Base-by-base conservation (phyloP, 176 grass and related monocot species). In the Alloteropsis semialata region DNA sequence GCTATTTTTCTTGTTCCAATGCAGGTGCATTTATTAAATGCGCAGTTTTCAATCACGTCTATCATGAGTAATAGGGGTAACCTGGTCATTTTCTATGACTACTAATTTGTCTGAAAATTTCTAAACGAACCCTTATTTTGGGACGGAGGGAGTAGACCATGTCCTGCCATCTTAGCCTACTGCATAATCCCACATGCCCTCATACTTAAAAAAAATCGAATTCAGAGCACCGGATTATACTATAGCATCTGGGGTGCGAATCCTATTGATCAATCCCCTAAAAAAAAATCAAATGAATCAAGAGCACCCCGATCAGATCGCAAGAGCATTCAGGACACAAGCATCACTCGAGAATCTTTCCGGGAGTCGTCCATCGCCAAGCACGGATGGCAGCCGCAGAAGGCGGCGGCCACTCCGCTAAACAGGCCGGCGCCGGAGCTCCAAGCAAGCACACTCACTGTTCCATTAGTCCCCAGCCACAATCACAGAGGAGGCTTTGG, bases 381-480 rank as follows among this genome's bases (percentile, higher is more conserved):
- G 54, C 21, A 64, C 67, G 3, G 10, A 10, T 5, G 25, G n/a
- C 43, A 25, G 41, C 19, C 13, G 24, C 41, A 3, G n/a, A 58
- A 32, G 50, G 46, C 59, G 11, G 33, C 75, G 63, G 59, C 10
- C 38, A 69, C 33, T 13, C 22, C 30, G 28, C 67, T 34, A 19
- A 22, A 33, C 16, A n/a, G 18, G 72, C 13, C 54, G 66, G 75
- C 42, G 43, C 1, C 18, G 57, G 66, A 37, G 37, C 12, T 41
- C 25, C 19, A 51, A 33, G 28, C 51, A 69, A 80, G 68, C 68
- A 53, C 57, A 22, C 27, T 65, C 30, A 82, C 80, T 84, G 86
- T 78, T 84, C 37, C 74, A 84, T 83, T 73, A 72, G 42, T 18
- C 34, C 44, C 65, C 22, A 49, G 33, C 0, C 14, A 21, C 33